Percentiles rank a stretch among this genome's conserved stretches.
phyloP scores from a whole-genome alignment of 2,329 filamentous ascomycete species.

The Pleoardoris graminearum region DNA sequence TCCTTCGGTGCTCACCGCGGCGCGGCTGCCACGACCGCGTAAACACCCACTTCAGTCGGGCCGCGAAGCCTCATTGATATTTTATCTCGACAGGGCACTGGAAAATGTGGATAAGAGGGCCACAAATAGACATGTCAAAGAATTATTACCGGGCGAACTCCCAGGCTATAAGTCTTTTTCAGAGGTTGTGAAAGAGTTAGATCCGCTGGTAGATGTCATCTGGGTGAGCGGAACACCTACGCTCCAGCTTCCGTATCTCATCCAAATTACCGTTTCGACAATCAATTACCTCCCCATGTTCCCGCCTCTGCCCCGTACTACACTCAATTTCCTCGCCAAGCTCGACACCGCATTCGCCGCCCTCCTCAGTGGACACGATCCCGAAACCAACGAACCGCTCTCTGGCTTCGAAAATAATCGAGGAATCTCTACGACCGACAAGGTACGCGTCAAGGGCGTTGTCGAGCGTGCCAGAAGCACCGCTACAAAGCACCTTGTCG shows the following conservation, averaged over 20 bases:
- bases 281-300: constrained; percentile 75
- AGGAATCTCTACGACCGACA: constrained; percentile 77
- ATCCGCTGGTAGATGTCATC: constrained; percentile 74
- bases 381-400: constrained; percentile 65
- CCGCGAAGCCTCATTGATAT: constrained; percentile 61
- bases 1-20: constrained; percentile 19
- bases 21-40: constrained; percentile 57
- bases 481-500: constrained; percentile 69
- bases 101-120: constrained; percentile 22
- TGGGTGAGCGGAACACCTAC: constrained; percentile 85
- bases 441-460: constrained; percentile 81
- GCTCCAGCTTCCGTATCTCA: constrained; percentile 80
- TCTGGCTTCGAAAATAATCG: constrained; percentile 70
- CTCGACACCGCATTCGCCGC: constrained; percentile 83
- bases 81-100: constrained; percentile 56
- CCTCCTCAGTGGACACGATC: constrained; percentile 68
- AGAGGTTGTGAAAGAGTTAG: constrained; percentile 74
- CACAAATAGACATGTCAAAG: constrained; percentile 54
- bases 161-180: constrained; percentile 64
- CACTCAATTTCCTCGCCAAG: constrained; percentile 74
- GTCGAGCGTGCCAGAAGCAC: constrained; percentile 74
- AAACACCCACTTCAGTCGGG: constrained; percentile 58
- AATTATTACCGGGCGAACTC: constrained; percentile 43
- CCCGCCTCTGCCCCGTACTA: constrained; percentile 65
- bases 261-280: constrained; percentile 74